A percentile compares a stretch with the other conserved stretches of the same genome.
Conservation (phyloP, 1,284 basidiomycete species). For the Peniophora sp. region DNA sequence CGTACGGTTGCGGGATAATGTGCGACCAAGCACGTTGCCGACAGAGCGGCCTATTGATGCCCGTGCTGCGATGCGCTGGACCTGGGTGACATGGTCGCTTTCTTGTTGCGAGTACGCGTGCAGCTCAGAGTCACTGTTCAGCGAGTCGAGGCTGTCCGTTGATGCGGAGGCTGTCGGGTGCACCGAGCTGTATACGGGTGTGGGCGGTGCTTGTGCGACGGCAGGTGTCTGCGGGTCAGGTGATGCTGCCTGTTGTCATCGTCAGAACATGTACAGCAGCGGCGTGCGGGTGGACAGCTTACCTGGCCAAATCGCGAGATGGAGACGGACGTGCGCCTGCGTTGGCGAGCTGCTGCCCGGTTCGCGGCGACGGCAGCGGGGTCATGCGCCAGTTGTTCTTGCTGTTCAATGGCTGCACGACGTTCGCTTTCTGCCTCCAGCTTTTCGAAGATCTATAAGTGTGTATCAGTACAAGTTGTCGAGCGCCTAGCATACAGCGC, state of each 20-base stretch:
- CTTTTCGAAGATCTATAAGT: constrained; percentile 39
- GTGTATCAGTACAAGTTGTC: not conserved
- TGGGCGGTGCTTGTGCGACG: constrained; percentile 12
- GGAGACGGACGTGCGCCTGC: constrained; percentile 38
- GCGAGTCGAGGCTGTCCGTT: constrained; percentile 8
- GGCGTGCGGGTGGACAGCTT: constrained; percentile 9
- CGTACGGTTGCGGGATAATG: constrained; percentile 34
- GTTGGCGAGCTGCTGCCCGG: constrained; percentile 18
- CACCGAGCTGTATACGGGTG: not conserved
- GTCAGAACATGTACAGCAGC: constrained; percentile 1
- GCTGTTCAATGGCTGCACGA: constrained; percentile 20
- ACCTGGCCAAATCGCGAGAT: constrained; percentile 52
- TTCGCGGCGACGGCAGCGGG: constrained; percentile 9
- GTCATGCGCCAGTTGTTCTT: constrained; percentile 18
- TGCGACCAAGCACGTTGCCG: constrained; percentile 41
- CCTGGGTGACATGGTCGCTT: constrained; percentile 43
- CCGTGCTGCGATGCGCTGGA: constrained; percentile 45
- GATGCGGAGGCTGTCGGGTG: constrained; percentile 11
- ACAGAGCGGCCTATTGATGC: constrained; percentile 43
- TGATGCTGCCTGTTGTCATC: constrained; percentile 14
- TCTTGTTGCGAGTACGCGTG: not conserved
- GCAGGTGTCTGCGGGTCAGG: constrained; percentile 9
- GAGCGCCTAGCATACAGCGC: not conserved
- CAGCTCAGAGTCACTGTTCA: not conserved
- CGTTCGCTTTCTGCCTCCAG: constrained; percentile 47